Conservation (phyloP, 2,329 filamentous ascomycete species). For the Orbilia brochopaga region DNA sequence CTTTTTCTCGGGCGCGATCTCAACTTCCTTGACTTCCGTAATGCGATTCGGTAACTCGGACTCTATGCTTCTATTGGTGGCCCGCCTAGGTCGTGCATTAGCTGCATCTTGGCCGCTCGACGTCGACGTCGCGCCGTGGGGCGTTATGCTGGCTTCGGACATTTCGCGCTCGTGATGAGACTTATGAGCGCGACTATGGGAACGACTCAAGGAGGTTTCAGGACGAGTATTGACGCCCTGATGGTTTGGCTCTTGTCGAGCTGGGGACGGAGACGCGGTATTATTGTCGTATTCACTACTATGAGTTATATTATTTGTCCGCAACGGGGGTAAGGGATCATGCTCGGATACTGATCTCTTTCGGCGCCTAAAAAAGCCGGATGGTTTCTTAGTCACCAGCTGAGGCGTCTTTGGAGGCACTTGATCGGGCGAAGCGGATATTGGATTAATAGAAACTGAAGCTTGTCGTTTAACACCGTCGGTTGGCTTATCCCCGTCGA, state of each 20-base stretch:
- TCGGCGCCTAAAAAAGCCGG: slow-evolving; percentile 89
- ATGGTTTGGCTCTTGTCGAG: slow-evolving; percentile 9
- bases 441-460: slow-evolving; percentile 33
- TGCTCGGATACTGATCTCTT: slow-evolving; percentile 84
- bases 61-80: slow-evolving; percentile 48
- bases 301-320: slow-evolving; percentile 56
- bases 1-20: slow-evolving; percentile 39
- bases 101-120: slow-evolving; percentile 28
- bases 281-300: slow-evolving; percentile 78
- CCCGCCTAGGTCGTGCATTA: slow-evolving; percentile 27
- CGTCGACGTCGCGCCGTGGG: slow-evolving; percentile 34
- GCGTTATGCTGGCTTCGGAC: slow-evolving; percentile 27
- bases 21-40: slow-evolving; percentile 23
- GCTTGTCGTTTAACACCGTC: slow-evolving; percentile 51
- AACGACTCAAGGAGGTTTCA: slow-evolving; percentile 33
- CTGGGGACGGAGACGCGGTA: slow-evolving; percentile 87
- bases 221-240: slow-evolving; percentile 34
- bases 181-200: slow-evolving; percentile 27
- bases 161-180: slow-evolving; percentile 38
- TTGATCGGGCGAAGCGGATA: slow-evolving; percentile 60
- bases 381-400: slow-evolving; percentile 76
- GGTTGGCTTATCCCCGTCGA: slow-evolving; percentile 13
- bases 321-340: slow-evolving; percentile 67
- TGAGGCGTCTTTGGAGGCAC: slow-evolving; percentile 57
- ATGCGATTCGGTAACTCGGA: slow-evolving; percentile 46